Percentiles rank a stretch among this genome's conserved stretches.
Evolutionary conservation across 2,329 filamentous ascomycete genomes (phyloP).

Genomic region (Aspergillus eucalypticola): DNA sequence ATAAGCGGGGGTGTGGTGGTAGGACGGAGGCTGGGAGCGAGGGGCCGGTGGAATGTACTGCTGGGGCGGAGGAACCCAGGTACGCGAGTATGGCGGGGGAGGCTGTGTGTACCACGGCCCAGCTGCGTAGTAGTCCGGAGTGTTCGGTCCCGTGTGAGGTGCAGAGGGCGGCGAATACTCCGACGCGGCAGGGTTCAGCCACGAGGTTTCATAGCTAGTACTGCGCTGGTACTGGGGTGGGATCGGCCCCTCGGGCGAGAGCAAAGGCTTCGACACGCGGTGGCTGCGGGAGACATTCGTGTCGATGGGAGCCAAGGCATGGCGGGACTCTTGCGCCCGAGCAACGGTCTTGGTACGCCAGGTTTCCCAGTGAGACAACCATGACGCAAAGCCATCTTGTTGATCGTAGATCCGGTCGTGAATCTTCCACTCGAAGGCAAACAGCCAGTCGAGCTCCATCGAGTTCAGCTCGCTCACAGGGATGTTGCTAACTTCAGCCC

Average conservation of each 20-base stretch:
- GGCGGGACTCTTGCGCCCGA: slow-evolving; percentile 48
- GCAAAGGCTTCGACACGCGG: slow-evolving; percentile 51
- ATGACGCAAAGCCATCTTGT: slow-evolving; percentile 66
- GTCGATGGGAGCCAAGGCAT: slow-evolving; percentile 62
- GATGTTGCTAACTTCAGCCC: slow-evolving; percentile 93
- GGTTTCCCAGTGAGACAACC: slow-evolving; percentile 66
- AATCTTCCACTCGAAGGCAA: slow-evolving; percentile 77
- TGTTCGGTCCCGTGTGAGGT: slow-evolving; percentile 50
- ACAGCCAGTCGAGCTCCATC: slow-evolving; percentile 85
- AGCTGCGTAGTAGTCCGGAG: slow-evolving; percentile 49
- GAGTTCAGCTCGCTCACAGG: slow-evolving; percentile 78
- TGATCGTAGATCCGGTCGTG: slow-evolving; percentile 81
- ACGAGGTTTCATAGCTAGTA: slow-evolving; percentile 51
- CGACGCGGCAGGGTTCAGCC: slow-evolving; percentile 50
- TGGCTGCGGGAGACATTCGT: slow-evolving; percentile 61
- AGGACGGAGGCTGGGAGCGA: slow-evolving; percentile 48
- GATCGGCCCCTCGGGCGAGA: slow-evolving; percentile 51
- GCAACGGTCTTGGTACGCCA: slow-evolving; percentile 57
- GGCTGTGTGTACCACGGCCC: slow-evolving; percentile 46
- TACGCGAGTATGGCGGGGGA: slow-evolving; percentile 43
- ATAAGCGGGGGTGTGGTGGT: slow-evolving; percentile 52
- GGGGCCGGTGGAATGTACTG: slow-evolving; percentile 41
- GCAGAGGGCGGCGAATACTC: slow-evolving; percentile 55
- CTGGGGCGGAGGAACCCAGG: slow-evolving; percentile 40
- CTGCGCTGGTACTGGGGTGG: slow-evolving; percentile 53